Evolutionary conservation across 768 basidiomycete species (phyloP).

Genomic region (Pulveroboletus sp.): DNA sequence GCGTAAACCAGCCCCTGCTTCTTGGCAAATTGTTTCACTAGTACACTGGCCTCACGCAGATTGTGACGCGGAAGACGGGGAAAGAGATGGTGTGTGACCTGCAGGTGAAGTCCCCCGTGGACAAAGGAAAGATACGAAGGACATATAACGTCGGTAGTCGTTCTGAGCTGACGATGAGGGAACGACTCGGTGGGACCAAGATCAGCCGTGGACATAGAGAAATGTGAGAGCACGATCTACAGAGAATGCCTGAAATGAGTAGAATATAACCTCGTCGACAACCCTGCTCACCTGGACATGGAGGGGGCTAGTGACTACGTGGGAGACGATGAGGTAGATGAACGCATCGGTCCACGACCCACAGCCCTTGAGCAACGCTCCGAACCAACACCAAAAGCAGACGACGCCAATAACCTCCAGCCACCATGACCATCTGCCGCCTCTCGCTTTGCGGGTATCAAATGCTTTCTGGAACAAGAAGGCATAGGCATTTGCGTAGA

Average conservation of each 20-base stretch:
- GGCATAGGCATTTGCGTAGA: slow-evolving; percentile 83
- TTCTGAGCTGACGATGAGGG: slow-evolving; percentile 89
- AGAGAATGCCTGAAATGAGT: slow-evolving; percentile 6
- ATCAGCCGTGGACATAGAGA: slow-evolving; percentile 90
- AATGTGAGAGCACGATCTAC: slow-evolving; percentile 96
- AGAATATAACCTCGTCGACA: background rate
- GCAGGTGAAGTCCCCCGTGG: slow-evolving; percentile 96
- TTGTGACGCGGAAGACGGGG: slow-evolving; percentile 95
- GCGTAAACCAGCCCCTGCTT: slow-evolving; percentile 85
- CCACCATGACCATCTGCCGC: slow-evolving; percentile 76
- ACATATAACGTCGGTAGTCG: slow-evolving; percentile 96
- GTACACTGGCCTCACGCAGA: slow-evolving; percentile 71
- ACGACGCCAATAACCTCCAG: slow-evolving; percentile 70
- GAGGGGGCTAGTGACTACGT: slow-evolving; percentile 83
- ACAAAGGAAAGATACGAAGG: slow-evolving; percentile 79
- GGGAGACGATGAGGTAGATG: slow-evolving; percentile 78
- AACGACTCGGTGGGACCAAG: slow-evolving; percentile 91
- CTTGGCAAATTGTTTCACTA: slow-evolving; percentile 86
- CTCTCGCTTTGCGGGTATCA: slow-evolving; percentile 59
- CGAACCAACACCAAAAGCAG: slow-evolving; percentile 93
- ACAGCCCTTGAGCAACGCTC: slow-evolving; percentile 62
- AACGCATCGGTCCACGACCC: slow-evolving; percentile 70
- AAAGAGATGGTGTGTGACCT: slow-evolving; percentile 97
- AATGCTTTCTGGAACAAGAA: slow-evolving; percentile 68
- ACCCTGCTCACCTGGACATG: slow-evolving; percentile 78